These are phyloP conservation scores for Neonectria magnoliae DNA, from an alignment of 2,329 filamentous ascomycete species.

Conservation along the genomic window DNA sequence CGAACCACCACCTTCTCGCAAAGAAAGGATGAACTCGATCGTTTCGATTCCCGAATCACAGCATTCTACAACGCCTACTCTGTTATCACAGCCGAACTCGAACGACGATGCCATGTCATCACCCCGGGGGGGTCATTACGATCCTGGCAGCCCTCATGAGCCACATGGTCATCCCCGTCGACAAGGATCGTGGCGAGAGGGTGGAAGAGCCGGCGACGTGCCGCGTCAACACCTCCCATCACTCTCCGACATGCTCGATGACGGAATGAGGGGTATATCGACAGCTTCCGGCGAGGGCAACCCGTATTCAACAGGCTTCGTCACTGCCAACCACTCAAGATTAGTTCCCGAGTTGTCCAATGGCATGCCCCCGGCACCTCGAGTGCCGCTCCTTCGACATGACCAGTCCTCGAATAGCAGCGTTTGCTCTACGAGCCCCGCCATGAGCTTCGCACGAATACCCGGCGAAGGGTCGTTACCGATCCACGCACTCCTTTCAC, in stretches of 20 bases:
- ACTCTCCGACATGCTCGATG: slow-evolving; percentile 59
- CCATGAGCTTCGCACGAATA: slow-evolving; percentile 50
- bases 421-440: slow-evolving; percentile 53
- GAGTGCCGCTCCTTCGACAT: slow-evolving; percentile 54
- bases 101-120: slow-evolving; percentile 57
- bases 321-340: slow-evolving; percentile 45
- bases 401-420: slow-evolving; percentile 59
- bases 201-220: slow-evolving; percentile 32
- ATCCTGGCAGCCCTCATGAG: slow-evolving; percentile 44
- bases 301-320: slow-evolving; percentile 42
- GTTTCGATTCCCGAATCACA: slow-evolving; percentile 58
- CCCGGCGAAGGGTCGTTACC: slow-evolving; percentile 62
- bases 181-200: slow-evolving; percentile 43
- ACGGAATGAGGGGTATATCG: slow-evolving; percentile 38
- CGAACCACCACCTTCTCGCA: slow-evolving; percentile 58
- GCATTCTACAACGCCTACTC: slow-evolving; percentile 51
- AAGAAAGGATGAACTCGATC: slow-evolving; percentile 60
- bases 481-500: slow-evolving; percentile 63
- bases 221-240: slow-evolving; percentile 55
- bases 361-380: slow-evolving; percentile 39
- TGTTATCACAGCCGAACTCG: slow-evolving; percentile 49
- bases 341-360: slow-evolving; percentile 39
- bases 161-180: slow-evolving; percentile 40
- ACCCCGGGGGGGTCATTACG: slow-evolving; percentile 52
- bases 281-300: slow-evolving; percentile 33